phyloP scores from a whole-genome alignment of 371 early-diverging fungal genomes.

The Blakeslea trispora region DNA sequence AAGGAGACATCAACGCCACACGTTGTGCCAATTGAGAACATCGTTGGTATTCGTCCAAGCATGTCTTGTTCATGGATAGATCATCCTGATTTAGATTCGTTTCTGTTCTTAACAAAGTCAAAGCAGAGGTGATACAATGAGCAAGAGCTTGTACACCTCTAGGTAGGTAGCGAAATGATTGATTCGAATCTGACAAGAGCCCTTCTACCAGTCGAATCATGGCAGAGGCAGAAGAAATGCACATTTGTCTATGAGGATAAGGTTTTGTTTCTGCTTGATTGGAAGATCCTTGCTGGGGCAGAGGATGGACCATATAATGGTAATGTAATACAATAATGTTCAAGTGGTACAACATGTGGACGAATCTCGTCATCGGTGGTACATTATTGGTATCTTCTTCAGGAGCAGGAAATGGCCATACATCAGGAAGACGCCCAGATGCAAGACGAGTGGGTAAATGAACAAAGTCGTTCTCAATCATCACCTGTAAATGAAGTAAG shows the following conservation, averaged over 20 bases:
- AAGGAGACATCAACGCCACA: conserved; percentile 37
- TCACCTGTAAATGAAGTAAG: conserved; percentile 22
- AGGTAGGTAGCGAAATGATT: conserved; percentile 15
- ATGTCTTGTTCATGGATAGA: conserved; percentile 6
- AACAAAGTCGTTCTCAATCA: conserved; percentile 23
- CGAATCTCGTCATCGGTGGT: conserved; percentile 30
- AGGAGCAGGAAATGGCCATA: conserved; percentile 21
- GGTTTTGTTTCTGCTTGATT: conserved; percentile 6
- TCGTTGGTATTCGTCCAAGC: conserved; percentile 29
- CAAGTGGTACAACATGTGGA: conserved; percentile 85
- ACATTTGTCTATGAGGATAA: conserved; percentile 38
- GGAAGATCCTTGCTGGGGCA: conserved; percentile 23
- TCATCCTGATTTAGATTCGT: conserved; percentile 16
- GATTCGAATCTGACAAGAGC: conserved; percentile 27
- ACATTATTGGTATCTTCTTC: conserved; percentile 13
- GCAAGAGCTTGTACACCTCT: conserved; percentile 41
- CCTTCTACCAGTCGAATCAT: conserved; percentile 41
- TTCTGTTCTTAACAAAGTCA: conserved; percentile 35
- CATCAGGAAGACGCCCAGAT: conserved; percentile 13
- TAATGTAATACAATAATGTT: conserved; percentile 80
- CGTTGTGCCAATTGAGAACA: conserved; percentile 27
- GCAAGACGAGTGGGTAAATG: conserved; percentile 45
- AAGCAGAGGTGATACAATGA: conserved; percentile 41
- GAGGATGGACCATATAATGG: conserved; percentile 62
- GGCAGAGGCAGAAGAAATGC: conserved; percentile 38